phyloP scores from a whole-genome alignment of 73 alveolate species.

The Tetrahymena borealis region DNA sequence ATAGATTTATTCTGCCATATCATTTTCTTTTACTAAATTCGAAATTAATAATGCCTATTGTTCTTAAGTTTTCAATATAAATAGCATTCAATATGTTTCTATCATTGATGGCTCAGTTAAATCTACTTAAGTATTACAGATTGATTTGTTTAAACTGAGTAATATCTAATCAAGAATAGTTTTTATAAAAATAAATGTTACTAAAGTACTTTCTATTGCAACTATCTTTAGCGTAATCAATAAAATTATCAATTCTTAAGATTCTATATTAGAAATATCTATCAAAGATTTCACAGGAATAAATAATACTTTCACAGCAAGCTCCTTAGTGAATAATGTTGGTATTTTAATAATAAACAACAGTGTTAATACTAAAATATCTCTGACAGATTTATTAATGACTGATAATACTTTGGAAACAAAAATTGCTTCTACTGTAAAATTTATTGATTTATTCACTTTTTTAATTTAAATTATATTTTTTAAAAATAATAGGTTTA shows the following conservation, averaged over 20 bases:
- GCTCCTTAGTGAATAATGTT: not conserved
- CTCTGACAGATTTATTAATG: not conserved
- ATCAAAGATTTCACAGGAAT: not conserved
- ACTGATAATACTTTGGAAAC: not conserved
- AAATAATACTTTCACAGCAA: not conserved
- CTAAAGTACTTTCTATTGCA: too few species aligned
- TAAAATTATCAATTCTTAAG: too few species aligned
- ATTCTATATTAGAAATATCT: not conserved
- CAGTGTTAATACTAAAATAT: not conserved
- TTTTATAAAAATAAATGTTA: too few species aligned
- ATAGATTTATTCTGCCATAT: not conserved
- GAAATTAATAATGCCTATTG: not conserved
- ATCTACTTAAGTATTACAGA: not conserved
- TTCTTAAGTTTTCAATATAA: not conserved
- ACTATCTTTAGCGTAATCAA: too few species aligned
- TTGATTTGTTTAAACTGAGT: not conserved
- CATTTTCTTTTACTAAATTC: not conserved
- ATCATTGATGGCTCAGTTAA: not conserved
- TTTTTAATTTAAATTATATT: too few species aligned
- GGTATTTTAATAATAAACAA: not conserved
- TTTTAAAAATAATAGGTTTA: too few species aligned
- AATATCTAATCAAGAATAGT: too few species aligned
- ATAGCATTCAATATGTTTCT: not conserved
- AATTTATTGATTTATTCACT: too few species aligned
- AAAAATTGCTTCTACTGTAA: not conserved